Base-by-base conservation (phyloP, 2,329 filamentous ascomycete species). In the Colletotrichum theobromicola region DNA sequence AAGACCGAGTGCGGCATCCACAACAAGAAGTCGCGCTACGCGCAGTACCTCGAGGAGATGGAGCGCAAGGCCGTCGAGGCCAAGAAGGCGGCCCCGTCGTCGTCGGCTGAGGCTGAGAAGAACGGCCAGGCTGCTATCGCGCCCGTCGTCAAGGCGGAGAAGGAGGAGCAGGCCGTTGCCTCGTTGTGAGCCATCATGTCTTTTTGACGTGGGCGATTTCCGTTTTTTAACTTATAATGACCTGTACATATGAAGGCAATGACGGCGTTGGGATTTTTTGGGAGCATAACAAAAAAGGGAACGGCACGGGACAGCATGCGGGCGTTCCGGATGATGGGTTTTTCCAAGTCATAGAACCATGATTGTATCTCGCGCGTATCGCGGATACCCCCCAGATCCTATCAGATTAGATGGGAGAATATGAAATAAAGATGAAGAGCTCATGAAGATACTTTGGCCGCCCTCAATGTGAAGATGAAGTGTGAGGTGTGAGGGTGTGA, bases 1-100 rank as follows among this genome's bases (percentile, higher is more conserved):
- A 99, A 99, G 93, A 97, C 95, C 18, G 97, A 99, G 88, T 99
- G 97, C 84, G 97, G 97, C 62, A 98, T 99, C 82, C 97, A 99
- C 91, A 98, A 98, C 89, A 97, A 97, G 86, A 93, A 96, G 84
- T 98, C 95, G 73, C 93, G 95, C 79, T 99, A 98, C 81, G 94
- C 95, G 13, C 92, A 96, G 85, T 98, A 94, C 85, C 86, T 98
- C 70, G 89, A 90, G 80, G 92, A 95, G 75, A 91, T 94, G 84
- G 93, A 95, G 82, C 86, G 89, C 81, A 93, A 94, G 87, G 87
- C 89, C 77, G 88, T 92, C 78, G 90, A 91, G 77, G 79, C 82
- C 67, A 79, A 82, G 68, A 76, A 80, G 30, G 75, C 80, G n/a
- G 78, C 79, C 63, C 79, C 82, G 8, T 69, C 73, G 50, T 72